Evolutionary conservation across 1,139 yeast genomes (phyloP), one percentile per base, ranked within the genome.

Genomic region (Blastobotrys ciferrii): DNA sequence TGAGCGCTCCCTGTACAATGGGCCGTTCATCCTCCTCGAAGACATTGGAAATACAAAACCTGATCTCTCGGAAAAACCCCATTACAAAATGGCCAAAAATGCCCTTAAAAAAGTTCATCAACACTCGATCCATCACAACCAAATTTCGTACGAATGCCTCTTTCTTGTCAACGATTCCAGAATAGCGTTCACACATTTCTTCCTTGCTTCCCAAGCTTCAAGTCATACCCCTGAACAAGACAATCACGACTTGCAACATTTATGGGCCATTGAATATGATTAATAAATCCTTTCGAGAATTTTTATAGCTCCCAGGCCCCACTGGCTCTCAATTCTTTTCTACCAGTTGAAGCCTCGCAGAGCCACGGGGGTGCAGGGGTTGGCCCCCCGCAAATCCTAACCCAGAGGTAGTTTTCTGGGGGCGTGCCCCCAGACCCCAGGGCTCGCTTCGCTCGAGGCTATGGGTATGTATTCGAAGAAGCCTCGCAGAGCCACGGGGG

Each of bases 11-110:
- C 43, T 46, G 17, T 46, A 37, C 19, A 36, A 38, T 3, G 49
- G 49, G 2, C 45, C 43, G 6, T 46, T 42, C 14, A 18, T 46
- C 5, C 18, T 46, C 13, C 19, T 46, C 4, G 31, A 42, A 15
- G 46, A 41, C 18, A 11, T 37, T 2, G 23, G 38, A 4, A 11
- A 13, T 9, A 25, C 15, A 12, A 30, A 20, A 6, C 43, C 46
- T 1, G 38, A 31, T 28, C 45, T 30, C 6, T 36, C 31, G 2
- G 36, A 35, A 2, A 15, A n/a, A 20, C 15, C 15, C 1, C 45
- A 46, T 32, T 46, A 15, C 35, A 31, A 46, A 32, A 18, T 44
- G 3, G 49, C 45, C 4, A 28, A 15, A 9, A n/a, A 2, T 2
- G 32, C 35, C 2, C 15, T 46, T 7, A 4, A 18, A 7, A 9